A percentile compares a stretch with the other conserved stretches of the same genome.
Evolutionary conservation across 805 yeast genomes (phyloP).

Genomic region (Metschnikowia borealis): DNA sequence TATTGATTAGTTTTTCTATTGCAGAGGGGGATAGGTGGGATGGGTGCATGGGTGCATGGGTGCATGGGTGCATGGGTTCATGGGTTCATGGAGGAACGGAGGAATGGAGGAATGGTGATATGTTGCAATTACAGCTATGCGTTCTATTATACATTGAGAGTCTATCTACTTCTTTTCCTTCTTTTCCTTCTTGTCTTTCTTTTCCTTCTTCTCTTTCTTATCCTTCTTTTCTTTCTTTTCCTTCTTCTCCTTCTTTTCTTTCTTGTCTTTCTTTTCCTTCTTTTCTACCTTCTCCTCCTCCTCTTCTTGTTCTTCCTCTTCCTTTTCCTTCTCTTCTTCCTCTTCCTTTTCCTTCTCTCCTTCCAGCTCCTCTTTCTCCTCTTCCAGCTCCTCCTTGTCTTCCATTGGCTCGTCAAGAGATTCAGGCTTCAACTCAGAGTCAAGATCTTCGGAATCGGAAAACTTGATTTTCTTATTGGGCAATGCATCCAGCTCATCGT

Average conservation of each 20-base stretch:
- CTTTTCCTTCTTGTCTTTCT: constrained; percentile 23
- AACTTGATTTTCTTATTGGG: constrained; percentile 26
- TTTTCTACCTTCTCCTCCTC: constrained; percentile 8
- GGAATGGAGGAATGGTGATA: not conserved
- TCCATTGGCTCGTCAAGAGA: constrained; percentile 1
- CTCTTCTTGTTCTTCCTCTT: not conserved
- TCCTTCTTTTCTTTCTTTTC: constrained; percentile 25
- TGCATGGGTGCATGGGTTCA: no score
- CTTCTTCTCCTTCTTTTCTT: constrained; percentile 20
- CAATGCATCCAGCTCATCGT: constrained; percentile 8
- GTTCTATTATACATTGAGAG: constrained; percentile 2
- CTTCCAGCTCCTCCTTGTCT: constrained; percentile 5
- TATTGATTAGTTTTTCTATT: no score
- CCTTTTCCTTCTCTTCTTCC: not conserved
- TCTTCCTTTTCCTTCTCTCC: not conserved
- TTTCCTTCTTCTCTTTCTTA: constrained; percentile 25
- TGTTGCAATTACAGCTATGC: not conserved
- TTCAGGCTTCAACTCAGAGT: not conserved
- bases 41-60: no score
- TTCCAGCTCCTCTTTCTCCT: constrained; percentile 1
- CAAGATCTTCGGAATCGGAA: constrained; percentile 8
- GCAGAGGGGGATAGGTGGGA: no score
- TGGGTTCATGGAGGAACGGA: no score
- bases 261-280: constrained; percentile 11
- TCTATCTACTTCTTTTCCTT: constrained; percentile 13